These are phyloP conservation scores for Trichoderma endophyticum DNA, from an alignment of 2,329 filamentous ascomycete genomes.

Conservation along the genomic window DNA sequence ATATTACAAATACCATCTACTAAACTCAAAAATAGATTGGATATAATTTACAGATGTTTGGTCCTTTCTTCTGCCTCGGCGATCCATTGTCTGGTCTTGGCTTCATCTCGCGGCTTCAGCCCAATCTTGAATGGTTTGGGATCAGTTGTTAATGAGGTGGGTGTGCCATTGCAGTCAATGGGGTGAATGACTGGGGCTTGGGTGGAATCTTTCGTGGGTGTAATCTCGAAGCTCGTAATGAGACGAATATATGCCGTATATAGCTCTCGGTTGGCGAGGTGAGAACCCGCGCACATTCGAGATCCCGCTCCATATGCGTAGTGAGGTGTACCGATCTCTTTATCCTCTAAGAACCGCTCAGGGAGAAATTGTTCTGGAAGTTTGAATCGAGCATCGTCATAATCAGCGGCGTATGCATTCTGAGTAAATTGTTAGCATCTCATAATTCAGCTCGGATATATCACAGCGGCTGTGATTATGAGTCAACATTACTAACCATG, in stretches of 20 bases:
- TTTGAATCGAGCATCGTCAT: constrained; percentile 67
- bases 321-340: constrained; percentile 55
- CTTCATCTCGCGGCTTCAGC: constrained; percentile 47
- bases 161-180: constrained; percentile 54
- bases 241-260: constrained; percentile 59
- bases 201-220: constrained; percentile 43
- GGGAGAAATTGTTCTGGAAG: constrained; percentile 62
- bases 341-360: constrained; percentile 63
- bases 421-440: constrained; percentile 24
- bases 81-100: constrained; percentile 50
- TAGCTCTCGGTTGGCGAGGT: constrained; percentile 61
- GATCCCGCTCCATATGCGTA: constrained; percentile 62
- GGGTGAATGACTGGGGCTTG: constrained; percentile 51
- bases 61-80: constrained; percentile 50
- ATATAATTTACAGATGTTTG: constrained; percentile 31
- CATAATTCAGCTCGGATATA: not conserved
- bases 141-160: constrained; percentile 58
- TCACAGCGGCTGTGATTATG: not conserved
- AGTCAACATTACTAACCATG: constrained; percentile 49
- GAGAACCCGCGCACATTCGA: constrained; percentile 61
- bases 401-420: constrained; percentile 73
- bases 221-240: constrained; percentile 56
- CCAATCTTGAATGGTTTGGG: constrained; percentile 62
- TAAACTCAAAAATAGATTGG: not conserved
- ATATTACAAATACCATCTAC: not conserved